These are phyloP conservation scores for Lentinula edodes DNA, from an alignment of 768 basidiomycete genomes.

Conservation along the genomic window DNA sequence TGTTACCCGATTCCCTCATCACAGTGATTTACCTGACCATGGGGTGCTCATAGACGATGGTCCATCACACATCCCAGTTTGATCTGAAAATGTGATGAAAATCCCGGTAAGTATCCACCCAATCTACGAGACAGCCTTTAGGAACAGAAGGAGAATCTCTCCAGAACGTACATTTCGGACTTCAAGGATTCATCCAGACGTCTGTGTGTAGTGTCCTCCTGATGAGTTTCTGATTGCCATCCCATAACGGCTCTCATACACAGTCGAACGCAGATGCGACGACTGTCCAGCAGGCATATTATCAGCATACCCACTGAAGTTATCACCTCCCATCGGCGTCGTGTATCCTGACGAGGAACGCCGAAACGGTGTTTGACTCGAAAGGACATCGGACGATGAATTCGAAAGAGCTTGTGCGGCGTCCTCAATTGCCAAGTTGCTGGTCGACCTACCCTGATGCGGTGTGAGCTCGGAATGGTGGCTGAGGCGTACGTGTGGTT, in stretches of 20 bases:
- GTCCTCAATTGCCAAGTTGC: neutral
- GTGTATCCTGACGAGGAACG: neutral
- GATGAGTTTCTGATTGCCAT: neutral
- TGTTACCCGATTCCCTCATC: too few species aligned
- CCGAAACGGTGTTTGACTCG: neutral
- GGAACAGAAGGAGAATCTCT: too few species aligned
- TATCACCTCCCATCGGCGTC: neutral
- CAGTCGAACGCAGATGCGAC: neutral
- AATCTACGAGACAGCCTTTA: too few species aligned
- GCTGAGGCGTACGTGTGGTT: neutral
- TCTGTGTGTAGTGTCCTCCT: neutral
- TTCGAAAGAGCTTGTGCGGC: neutral
- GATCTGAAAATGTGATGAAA: too few species aligned
- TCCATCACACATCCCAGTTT: too few species aligned
- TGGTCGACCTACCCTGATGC: neutral
- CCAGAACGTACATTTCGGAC: neutral
- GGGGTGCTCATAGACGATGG: too few species aligned
- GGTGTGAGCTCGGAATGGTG: neutral
- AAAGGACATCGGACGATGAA: neutral
- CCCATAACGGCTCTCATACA: neutral
- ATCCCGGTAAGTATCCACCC: too few species aligned
- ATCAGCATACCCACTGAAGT: neutral
- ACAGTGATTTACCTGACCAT: too few species aligned
- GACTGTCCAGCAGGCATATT: neutral
- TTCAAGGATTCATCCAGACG: neutral